phyloP scores from a whole-genome alignment of 495 filamentous ascomycete genomes.

The Margaritispora aquatica region DNA sequence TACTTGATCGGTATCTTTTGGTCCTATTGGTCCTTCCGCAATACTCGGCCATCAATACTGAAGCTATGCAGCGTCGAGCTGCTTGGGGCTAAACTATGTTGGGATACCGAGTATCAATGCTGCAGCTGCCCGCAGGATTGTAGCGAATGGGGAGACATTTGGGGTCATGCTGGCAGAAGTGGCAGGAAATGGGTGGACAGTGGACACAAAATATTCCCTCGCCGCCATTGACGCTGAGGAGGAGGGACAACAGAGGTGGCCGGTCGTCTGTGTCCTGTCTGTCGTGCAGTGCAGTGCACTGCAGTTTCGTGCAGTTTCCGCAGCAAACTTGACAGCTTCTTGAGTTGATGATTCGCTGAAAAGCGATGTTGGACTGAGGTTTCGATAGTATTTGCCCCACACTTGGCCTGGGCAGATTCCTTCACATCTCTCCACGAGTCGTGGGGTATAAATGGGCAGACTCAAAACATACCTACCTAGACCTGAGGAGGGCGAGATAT shows the following conservation, averaged over 20 bases:
- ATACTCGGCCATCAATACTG: background rate
- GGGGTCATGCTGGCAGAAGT: background rate
- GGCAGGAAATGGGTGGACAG: too few relatives aligned
- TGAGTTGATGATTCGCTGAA: background rate
- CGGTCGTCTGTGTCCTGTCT: background rate
- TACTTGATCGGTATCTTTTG: background rate
- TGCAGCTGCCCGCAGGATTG: background rate
- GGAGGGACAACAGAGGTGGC: background rate
- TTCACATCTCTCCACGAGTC: background rate
- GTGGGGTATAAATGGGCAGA: background rate
- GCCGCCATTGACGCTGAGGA: background rate
- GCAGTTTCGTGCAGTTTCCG: too few relatives aligned
- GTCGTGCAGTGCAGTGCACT: too few relatives aligned
- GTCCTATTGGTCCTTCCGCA: background rate
- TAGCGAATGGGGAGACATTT: background rate
- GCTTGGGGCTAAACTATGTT: background rate
- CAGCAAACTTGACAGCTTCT: background rate
- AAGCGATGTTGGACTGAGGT: background rate
- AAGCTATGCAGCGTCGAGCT: background rate
- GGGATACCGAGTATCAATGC: background rate
- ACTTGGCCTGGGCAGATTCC: background rate
- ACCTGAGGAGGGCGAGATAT: background rate
- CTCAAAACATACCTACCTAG: background rate
- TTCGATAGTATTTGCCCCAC: too few relatives aligned
- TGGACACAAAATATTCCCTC: background rate